Base-by-base conservation (phyloP, 495 filamentous ascomycete genomes). In the Neurospora sp. region DNA sequence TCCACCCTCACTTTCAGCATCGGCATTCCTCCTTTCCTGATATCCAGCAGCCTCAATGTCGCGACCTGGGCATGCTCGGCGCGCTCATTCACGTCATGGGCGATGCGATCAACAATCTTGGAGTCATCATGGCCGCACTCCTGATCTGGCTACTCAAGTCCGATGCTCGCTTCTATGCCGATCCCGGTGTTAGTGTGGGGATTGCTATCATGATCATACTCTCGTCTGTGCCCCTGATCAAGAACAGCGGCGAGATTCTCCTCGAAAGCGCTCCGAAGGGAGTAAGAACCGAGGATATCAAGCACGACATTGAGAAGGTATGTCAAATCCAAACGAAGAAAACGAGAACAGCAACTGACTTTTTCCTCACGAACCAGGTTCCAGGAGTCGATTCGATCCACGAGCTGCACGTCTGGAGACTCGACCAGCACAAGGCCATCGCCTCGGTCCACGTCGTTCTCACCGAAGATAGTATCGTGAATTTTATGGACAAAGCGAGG, bases 351-450 rank as follows among this genome's bases (percentile, higher is more conserved):
- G 12, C 20, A 31, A 60, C 20, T 76, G 27, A 70, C 40, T 12
- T 23, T 6, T 44, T 27, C 31, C 2, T 8, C 18, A 4, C 10
- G 10, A 35, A 5, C 41, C 71, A 90, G 75, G 90, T 97, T 37
- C 90, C 90, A 1, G 95, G 95, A 71, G 88, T 97, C 70, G 84
- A 91, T 70, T 91, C 90, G 39, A 92, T 95, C 49, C 95, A 98
- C 81, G 94, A 98, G 77, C 84, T 98, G 20, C 95, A 98, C 78
- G 92, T 97, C 70, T 98, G 95, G 95, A 92, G 95, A 71, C 87
- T 98, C 31, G 93, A 90, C 73, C 93, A 97, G 79, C 90, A 91
- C n/a, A 97, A 97, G 81, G 84, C 93, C 70, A 90, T 98, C 20
- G 94, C 95, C 5, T 92, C 91, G 0, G 88, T 95, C 1, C 95